Evolutionary conservation across 352 stramenopile genomes (phyloP).

Genomic region (Pythium folliculosum): DNA sequence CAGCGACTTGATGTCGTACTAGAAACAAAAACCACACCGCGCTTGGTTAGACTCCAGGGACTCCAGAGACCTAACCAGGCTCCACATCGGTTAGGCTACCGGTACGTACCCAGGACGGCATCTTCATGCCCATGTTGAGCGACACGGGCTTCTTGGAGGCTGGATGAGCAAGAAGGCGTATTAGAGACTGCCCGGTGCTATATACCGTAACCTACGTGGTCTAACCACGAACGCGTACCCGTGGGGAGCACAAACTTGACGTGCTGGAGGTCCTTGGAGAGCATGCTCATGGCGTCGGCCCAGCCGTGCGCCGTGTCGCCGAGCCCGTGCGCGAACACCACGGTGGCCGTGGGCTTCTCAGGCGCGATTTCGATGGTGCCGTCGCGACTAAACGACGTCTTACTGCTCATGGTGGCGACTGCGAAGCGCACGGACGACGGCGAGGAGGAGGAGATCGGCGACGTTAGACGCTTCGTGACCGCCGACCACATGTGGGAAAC

Average conservation of each 20-base stretch:
- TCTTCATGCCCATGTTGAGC: conserved; percentile 94
- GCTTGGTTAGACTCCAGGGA: background rate
- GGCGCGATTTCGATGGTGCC: conserved; percentile 39
- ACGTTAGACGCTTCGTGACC: conserved; percentile 9
- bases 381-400: conserved; percentile 25
- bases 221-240: conserved; percentile 27
- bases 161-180: background rate
- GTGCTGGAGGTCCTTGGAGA: conserved; percentile 62
- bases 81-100: background rate
- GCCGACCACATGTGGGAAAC: conserved; percentile 9
- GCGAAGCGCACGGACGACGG: background rate
- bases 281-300: conserved; percentile 58
- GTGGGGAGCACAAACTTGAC: conserved; percentile 81
- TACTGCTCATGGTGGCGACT: conserved; percentile 24
- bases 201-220: background rate
- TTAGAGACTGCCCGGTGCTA: background rate
- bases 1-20: conserved; percentile 95
- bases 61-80: background rate
- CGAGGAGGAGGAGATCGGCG: background rate
- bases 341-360: conserved; percentile 26
- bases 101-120: conserved; percentile 87
- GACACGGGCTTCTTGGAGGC: conserved; percentile 82
- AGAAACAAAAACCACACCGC: background rate
- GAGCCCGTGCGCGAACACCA: conserved; percentile 90
- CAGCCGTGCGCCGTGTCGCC: conserved; percentile 92